These are phyloP conservation scores for Beauveria caledonica DNA, from an alignment of 2,329 filamentous ascomycete species.

Conservation along the genomic window DNA sequence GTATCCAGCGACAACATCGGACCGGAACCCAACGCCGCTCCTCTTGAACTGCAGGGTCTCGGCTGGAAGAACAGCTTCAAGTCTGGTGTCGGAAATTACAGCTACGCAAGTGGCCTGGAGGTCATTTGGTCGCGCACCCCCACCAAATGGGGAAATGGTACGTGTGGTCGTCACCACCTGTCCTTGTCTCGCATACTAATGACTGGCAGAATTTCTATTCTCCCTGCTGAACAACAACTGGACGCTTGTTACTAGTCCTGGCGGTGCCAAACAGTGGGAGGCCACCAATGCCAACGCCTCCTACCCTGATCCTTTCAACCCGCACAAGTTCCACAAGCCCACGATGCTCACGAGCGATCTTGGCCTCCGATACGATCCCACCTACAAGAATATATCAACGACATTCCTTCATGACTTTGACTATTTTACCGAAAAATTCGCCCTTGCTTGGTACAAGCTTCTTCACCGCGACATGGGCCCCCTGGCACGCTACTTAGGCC, in stretches of 20 bases:
- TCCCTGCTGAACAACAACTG: slow-evolving; percentile 74
- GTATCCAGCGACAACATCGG: slow-evolving; percentile 57
- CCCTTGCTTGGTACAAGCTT: slow-evolving; percentile 76
- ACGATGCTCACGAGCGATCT: slow-evolving; percentile 72
- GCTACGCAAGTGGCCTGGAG: slow-evolving; percentile 70
- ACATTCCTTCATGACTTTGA: slow-evolving; percentile 61
- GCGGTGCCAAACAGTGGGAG: slow-evolving; percentile 68
- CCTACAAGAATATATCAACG: slow-evolving; percentile 67
- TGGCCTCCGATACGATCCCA: slow-evolving; percentile 61
- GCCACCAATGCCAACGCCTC: slow-evolving; percentile 60
- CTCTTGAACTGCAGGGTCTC: slow-evolving; percentile 59
- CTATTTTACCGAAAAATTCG: slow-evolving; percentile 60
- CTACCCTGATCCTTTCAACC: slow-evolving; percentile 64
- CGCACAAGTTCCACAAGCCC: slow-evolving; percentile 62
- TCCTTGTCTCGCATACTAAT: neutral
- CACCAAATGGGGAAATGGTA: slow-evolving; percentile 61
- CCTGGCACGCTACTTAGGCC: slow-evolving; percentile 60
- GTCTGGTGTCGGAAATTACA: slow-evolving; percentile 58
- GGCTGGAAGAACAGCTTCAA: slow-evolving; percentile 62
- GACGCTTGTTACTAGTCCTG: slow-evolving; percentile 67
- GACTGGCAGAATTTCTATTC: slow-evolving; percentile 49
- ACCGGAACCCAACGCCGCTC: slow-evolving; percentile 57
- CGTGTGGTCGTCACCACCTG: neutral
- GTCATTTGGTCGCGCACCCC: slow-evolving; percentile 74
- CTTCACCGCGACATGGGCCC: slow-evolving; percentile 75